Percentiles rank a stretch among this genome's conserved stretches.
Evolutionary conservation across 768 basidiomycete species (phyloP).

Genomic region (Lactarius quietus): DNA sequence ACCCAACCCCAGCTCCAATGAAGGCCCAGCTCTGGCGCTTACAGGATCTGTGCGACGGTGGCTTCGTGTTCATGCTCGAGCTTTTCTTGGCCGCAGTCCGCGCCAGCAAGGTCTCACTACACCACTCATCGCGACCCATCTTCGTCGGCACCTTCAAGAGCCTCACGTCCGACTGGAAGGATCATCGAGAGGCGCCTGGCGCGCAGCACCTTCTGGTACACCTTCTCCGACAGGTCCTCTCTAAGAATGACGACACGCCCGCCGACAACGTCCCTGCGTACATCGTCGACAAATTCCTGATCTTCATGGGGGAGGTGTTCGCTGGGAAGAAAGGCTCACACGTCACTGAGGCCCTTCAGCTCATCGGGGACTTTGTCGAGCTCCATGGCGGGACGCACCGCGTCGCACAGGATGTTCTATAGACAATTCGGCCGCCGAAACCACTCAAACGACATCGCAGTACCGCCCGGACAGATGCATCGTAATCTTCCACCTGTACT

Average conservation of each 20-base stretch:
- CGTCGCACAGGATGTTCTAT: not conserved
- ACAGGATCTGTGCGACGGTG: constrained; percentile 18
- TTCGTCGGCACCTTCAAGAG: constrained; percentile 9
- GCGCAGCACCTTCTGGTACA: constrained; percentile 27
- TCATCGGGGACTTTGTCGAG: not conserved
- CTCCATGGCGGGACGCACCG: not conserved
- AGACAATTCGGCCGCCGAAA: not conserved
- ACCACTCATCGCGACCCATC: constrained; percentile 6
- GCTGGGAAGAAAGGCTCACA: constrained; percentile 1
- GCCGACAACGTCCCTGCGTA: not conserved
- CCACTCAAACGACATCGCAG: not conserved
- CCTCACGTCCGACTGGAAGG: constrained; percentile 11
- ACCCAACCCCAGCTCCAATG: not conserved
- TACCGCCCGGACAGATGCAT: not conserved
- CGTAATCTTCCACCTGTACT: not conserved
- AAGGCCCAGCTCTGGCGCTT: constrained; percentile 14
- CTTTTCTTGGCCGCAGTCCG: constrained; percentile 14
- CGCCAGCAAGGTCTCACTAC: not conserved
- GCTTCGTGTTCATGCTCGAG: constrained; percentile 16
- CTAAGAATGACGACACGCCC: not conserved
- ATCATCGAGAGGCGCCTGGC: not conserved
- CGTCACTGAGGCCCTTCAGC: not conserved
- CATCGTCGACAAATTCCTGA: constrained; percentile 5
- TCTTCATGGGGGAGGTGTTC: constrained; percentile 2
- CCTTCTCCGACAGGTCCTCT: constrained; percentile 32